Base-by-base conservation (phyloP, 805 yeast species). In the Groenewaldozyma tartarivorans region DNA sequence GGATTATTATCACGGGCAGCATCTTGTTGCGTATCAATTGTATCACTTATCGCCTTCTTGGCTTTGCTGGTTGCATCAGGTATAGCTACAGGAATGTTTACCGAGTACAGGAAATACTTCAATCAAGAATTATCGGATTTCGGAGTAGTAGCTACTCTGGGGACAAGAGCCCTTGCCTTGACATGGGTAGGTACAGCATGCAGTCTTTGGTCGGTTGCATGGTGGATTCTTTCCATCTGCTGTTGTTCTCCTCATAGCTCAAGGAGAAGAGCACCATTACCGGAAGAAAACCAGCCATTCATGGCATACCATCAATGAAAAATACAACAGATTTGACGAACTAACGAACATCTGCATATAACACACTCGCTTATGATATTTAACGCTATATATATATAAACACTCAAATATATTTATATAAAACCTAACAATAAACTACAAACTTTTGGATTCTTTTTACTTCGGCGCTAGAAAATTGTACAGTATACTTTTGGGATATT, bases 171-270 rank as follows among this genome's bases (percentile, higher is more conserved):
- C 49, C 70, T 75, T 40, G 86, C 76, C 2, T 59, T 79, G 35
- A 62, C 75, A 5, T 83, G 90, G 92, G 75, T 75, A 11, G 69
- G 78, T 1, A 71, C 68, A 2, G 79, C 58, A 13, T 75, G 76
- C 4, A 52, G 70, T 2, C 44, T 73, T 13, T 38, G 69, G 38
- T 56, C 73, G 11, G 47, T 60, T n/a, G 16, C 71, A 17, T 51
- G 66, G 40, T 69, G 72, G 71, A 45, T 59, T 42, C 48, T 67
- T 36, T 60, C 67, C 20, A 55, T 62, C 21, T 71, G 74, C 56
- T 68, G 71, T 51, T 70, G 72, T 35, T 48, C 52, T n/a, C 13
- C 29, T 9, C 7, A 7, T 24, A 7, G 13, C 7, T 13, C 11
- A 9, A 9, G 11, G 13, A 24, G 29, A 13, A 24, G 29, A 24